Percentiles rank a stretch among this genome's conserved stretches.
These are phyloP conservation scores for Tylopilus rubrobrunneus DNA, from an alignment of 768 basidiomycete genomes.

Conservation along the genomic window DNA sequence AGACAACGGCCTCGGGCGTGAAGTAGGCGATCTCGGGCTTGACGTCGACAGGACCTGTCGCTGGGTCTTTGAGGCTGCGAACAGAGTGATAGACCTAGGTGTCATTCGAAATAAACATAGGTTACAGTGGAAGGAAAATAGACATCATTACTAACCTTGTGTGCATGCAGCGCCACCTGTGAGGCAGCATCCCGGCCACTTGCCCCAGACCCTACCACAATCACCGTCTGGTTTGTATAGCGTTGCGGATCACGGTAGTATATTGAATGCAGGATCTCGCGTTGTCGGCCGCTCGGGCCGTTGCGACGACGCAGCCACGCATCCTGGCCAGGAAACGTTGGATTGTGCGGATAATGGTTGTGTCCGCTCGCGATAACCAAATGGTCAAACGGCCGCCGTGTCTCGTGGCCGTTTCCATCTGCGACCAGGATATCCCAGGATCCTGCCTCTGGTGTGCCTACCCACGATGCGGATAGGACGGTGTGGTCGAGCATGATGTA, in stretches of 20 bases:
- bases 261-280: conserved; percentile 49
- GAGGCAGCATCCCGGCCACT: conserved; percentile 46
- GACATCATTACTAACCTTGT: conserved; percentile 34
- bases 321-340: conserved; percentile 44
- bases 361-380: conserved; percentile 55
- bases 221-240: conserved; percentile 40
- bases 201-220: conserved; percentile 47
- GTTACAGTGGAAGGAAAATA: not conserved
- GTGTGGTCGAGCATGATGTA: conserved; percentile 38
- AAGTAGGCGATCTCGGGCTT: conserved; percentile 50
- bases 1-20: conserved; percentile 40
- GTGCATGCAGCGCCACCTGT: conserved; percentile 39
- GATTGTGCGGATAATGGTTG: conserved; percentile 48
- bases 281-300: conserved; percentile 11
- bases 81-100: conserved; percentile 35
- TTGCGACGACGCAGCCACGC: conserved; percentile 40
- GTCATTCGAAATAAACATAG: not conserved
- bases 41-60: conserved; percentile 21
- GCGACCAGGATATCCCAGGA: conserved; percentile 43
- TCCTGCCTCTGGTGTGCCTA: conserved; percentile 35
- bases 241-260: conserved; percentile 47
- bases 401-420: conserved; percentile 17
- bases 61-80: conserved; percentile 21
- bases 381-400: conserved; percentile 42
- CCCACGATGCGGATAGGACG: conserved; percentile 43